Evolutionary conservation across 305 asterid species (phyloP).

Genomic region (Plantago lanceolata): DNA sequence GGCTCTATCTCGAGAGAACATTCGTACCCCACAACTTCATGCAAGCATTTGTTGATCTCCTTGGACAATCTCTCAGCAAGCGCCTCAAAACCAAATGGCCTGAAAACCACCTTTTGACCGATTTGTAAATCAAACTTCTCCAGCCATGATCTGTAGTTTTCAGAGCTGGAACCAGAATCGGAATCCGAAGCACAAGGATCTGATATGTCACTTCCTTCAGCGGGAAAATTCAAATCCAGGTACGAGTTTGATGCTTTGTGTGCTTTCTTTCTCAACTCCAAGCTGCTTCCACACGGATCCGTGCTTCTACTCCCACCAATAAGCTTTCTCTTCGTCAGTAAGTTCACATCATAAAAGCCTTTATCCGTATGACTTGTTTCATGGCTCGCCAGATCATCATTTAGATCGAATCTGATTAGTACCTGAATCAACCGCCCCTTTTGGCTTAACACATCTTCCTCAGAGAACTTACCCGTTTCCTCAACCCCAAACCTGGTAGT

Average conservation of each 20-base stretch:
- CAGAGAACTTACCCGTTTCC: conserved; percentile 29
- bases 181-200: conserved; percentile 25
- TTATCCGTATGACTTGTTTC: conserved; percentile 7
- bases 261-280: conserved; percentile 42
- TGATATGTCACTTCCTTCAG: conserved; percentile 44
- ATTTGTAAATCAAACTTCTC: conserved; percentile 46
- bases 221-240: conserved; percentile 69
- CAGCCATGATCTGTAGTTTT: conserved; percentile 49
- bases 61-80: conserved; percentile 35
- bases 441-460: conserved; percentile 40
- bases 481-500: conserved; percentile 29
- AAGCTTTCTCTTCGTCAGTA: conserved; percentile 59
- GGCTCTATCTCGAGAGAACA: conserved; percentile 63
- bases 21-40: conserved; percentile 30
- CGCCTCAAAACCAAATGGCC: conserved; percentile 41
- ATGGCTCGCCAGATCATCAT: conserved; percentile 29
- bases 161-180: conserved; percentile 38
- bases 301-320: conserved; percentile 19
- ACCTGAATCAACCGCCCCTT: conserved; percentile 49
- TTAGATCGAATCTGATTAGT: conserved; percentile 62
- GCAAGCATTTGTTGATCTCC: conserved; percentile 39
- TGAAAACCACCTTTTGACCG: conserved; percentile 43
- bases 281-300: conserved; percentile 26
- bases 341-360: conserved; percentile 18
- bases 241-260: conserved; percentile 35